A percentile compares a stretch with the other conserved stretches of the same genome.
Evolutionary conservation across 148 eudicot species (phyloP).

Genomic region (Selenicereus undatus): DNA sequence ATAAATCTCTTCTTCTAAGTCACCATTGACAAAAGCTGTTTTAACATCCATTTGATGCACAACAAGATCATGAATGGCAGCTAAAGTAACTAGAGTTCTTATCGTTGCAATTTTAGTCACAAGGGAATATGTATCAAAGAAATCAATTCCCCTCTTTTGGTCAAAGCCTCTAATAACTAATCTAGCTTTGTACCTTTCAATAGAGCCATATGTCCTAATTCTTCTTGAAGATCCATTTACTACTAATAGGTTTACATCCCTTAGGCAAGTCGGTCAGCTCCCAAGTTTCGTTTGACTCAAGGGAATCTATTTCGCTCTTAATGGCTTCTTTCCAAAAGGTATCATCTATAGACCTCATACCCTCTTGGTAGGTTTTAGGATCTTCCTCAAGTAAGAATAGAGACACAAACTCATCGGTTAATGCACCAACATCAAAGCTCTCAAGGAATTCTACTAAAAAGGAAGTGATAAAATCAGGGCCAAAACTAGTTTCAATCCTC

Average conservation of each 20-base stretch:
- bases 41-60: too few relatives aligned
- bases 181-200: neutral
- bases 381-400: too few relatives aligned
- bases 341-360: neutral
- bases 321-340: neutral
- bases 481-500: neutral
- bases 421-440: too few relatives aligned
- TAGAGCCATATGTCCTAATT: neutral
- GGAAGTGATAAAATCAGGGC: neutral
- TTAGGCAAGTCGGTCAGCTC: neutral
- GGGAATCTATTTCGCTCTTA: neutral
- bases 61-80: too few relatives aligned
- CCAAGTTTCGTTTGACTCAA: neutral
- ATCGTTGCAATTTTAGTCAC: too few relatives aligned
- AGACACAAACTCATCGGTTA: too few relatives aligned
- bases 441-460: neutral
- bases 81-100: too few relatives aligned
- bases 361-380: too few relatives aligned
- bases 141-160: too few relatives aligned
- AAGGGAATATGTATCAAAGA: too few relatives aligned
- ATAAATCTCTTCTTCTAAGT: too few relatives aligned
- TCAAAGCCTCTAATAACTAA: neutral
- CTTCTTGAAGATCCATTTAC: neutral
- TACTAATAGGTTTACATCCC: neutral
- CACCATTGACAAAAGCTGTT: too few relatives aligned